Conservation (phyloP, 139 green algal genomes). For the Chlorella sorokiniana region DNA sequence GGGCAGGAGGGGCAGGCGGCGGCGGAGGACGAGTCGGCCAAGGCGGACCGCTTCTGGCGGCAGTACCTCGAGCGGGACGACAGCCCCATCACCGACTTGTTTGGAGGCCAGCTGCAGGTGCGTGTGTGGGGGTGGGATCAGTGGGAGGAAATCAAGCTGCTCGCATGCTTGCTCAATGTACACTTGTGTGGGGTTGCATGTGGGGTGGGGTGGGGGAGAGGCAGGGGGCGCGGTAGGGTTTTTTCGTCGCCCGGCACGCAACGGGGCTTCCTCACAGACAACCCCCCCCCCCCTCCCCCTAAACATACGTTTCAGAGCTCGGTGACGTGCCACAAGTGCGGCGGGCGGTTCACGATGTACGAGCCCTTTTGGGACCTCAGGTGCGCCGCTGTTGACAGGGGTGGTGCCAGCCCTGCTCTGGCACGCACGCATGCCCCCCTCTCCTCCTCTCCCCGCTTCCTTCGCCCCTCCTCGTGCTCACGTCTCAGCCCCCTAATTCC, state of each 20-base stretch:
- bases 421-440: no score
- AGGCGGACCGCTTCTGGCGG: slow-evolving; percentile 56
- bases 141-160: neutral
- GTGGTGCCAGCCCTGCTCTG: no score
- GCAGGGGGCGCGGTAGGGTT: no score
- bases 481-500: no score
- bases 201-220: no score
- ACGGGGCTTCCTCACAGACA: neutral
- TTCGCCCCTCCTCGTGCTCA: no score
- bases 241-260: no score
- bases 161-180: neutral
- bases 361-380: slow-evolving; percentile 67
- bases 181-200: no score
- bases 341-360: slow-evolving; percentile 54
- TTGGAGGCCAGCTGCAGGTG: slow-evolving; percentile 60
- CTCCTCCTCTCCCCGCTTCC: no score
- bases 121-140: neutral
- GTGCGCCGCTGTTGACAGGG: neutral
- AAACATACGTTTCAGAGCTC: slow-evolving; percentile 45
- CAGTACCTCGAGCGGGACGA: slow-evolving; percentile 32
- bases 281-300: neutral
- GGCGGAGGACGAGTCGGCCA: slow-evolving; percentile 44
- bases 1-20: neutral
- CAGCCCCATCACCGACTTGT: slow-evolving; percentile 56
- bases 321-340: slow-evolving; percentile 60